Conservation (phyloP, 306 rosid genomes). For the Oemleria cerasiformis region DNA sequence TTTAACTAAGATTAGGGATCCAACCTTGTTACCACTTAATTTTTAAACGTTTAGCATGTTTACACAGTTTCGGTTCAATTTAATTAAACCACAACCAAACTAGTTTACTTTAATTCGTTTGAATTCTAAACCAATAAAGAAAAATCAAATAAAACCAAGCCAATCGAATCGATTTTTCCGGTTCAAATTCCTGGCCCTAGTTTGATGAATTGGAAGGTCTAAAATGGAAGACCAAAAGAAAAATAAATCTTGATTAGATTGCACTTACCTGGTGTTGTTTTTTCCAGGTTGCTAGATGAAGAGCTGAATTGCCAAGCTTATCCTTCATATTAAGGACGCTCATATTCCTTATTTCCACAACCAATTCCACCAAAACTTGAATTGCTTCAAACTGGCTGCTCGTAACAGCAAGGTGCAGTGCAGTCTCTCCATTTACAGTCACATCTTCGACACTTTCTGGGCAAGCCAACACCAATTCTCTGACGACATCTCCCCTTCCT, state of each 20-base stretch:
- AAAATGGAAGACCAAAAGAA: too few species aligned
- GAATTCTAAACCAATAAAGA: too few species aligned
- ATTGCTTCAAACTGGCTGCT: conserved; percentile 25
- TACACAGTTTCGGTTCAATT: too few species aligned
- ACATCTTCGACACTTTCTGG: conserved; percentile 33
- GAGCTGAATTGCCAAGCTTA: conserved; percentile 25
- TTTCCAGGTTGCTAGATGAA: conserved; percentile 36
- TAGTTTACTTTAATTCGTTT: too few species aligned
- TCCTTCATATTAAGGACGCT: conserved; percentile 14
- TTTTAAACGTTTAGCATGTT: too few species aligned
- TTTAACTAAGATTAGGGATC: too few species aligned
- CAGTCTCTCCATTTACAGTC: conserved; percentile 21
- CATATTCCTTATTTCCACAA: conserved; percentile 10
- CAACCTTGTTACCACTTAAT: too few species aligned
- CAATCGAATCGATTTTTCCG: too few species aligned
- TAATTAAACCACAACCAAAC: too few species aligned
- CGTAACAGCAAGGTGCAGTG: conserved; percentile 34
- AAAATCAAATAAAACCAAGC: too few species aligned
- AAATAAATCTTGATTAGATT: not conserved
- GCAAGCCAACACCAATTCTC: conserved; percentile 28
- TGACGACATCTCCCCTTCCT: conserved; percentile 25
- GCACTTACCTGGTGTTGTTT: conserved; percentile 28
- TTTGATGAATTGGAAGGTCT: too few species aligned
- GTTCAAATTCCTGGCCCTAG: too few species aligned
- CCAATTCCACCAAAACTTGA: conserved; percentile 9